Evolutionary conservation across 495 filamentous ascomycete genomes (phyloP).

Genomic region (Friedmanniomyces simplex): DNA sequence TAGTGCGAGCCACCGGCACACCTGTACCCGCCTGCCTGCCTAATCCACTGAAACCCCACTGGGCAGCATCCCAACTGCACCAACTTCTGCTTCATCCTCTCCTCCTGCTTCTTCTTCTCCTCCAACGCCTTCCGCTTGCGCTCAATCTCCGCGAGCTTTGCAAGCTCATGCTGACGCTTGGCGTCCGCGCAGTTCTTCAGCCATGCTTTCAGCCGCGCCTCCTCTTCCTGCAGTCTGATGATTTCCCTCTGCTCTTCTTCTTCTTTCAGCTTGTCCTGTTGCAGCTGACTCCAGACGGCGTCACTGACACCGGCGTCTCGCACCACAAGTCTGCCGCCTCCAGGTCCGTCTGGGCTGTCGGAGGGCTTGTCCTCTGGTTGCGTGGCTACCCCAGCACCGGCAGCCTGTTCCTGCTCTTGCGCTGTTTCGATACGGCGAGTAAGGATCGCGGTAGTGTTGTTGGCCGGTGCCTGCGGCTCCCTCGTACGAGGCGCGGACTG

Average conservation of each 20-base stretch:
- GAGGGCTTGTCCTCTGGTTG: neutral
- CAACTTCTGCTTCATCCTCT: conserved; percentile 24
- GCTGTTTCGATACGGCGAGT: neutral
- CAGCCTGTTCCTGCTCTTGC: neutral
- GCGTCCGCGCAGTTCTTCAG: conserved; percentile 9
- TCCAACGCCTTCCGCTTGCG: conserved; percentile 27
- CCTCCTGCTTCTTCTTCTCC: conserved; percentile 23
- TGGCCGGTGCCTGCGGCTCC: neutral
- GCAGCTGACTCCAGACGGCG: conserved; percentile 15
- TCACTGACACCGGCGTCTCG: conserved; percentile 16
- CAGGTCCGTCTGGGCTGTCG: neutral
- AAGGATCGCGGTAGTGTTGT: neutral
- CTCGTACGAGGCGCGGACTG: neutral
- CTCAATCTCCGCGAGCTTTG: conserved; percentile 28
- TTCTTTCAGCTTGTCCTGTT: conserved; percentile 6
- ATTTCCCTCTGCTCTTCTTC: conserved; percentile 6
- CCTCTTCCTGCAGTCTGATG: neutral
- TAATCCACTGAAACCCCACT: conserved; percentile 31
- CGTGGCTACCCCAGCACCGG: neutral
- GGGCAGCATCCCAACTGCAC: conserved; percentile 28
- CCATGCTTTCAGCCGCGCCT: conserved; percentile 7
- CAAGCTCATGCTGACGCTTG: conserved; percentile 26
- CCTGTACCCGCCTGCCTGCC: conserved; percentile 32
- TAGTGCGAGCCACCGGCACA: conserved; percentile 46
- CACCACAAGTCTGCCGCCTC: neutral